A percentile compares a stretch with the other conserved stretches of the same genome.
phyloP scores from a whole-genome alignment of 2,329 filamentous ascomycete species.

The Aureobasidium sp. region DNA sequence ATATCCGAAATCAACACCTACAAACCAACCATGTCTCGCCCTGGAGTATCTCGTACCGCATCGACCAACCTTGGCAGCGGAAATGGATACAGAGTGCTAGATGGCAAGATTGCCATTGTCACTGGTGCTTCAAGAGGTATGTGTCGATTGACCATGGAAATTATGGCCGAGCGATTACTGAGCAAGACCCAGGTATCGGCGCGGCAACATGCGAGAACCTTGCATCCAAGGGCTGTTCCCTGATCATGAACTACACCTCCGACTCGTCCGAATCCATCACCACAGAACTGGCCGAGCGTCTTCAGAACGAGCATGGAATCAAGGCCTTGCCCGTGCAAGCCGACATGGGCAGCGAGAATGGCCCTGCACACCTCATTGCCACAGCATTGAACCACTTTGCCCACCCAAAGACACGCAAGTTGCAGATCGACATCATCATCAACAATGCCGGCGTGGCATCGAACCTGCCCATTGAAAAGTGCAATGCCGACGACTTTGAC shows the following conservation, averaged over 20 bases:
- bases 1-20: not conserved
- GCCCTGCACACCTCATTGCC: slow-evolving; percentile 51
- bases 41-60: slow-evolving; percentile 26
- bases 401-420: slow-evolving; percentile 42
- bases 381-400: slow-evolving; percentile 52
- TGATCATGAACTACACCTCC: slow-evolving; percentile 65
- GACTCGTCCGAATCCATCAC: slow-evolving; percentile 47
- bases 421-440: slow-evolving; percentile 73
- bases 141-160: not conserved
- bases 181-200: slow-evolving; percentile 52
- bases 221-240: slow-evolving; percentile 60
- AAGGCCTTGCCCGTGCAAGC: slow-evolving; percentile 57
- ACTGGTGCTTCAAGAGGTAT: slow-evolving; percentile 72
- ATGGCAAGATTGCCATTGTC: slow-evolving; percentile 69
- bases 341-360: slow-evolving; percentile 56
- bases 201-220: slow-evolving; percentile 58
- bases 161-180: not conserved
- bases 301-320: slow-evolving; percentile 50
- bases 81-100: slow-evolving; percentile 32
- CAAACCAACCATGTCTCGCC: slow-evolving; percentile 29
- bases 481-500: slow-evolving; percentile 58
- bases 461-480: slow-evolving; percentile 57
- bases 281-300: slow-evolving; percentile 44
- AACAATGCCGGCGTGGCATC: slow-evolving; percentile 70
- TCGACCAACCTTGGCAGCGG: slow-evolving; percentile 32